These are phyloP conservation scores for Tilletiaria anomala DNA, from an alignment of 1,284 basidiomycete species.

Conservation along the genomic window DNA sequence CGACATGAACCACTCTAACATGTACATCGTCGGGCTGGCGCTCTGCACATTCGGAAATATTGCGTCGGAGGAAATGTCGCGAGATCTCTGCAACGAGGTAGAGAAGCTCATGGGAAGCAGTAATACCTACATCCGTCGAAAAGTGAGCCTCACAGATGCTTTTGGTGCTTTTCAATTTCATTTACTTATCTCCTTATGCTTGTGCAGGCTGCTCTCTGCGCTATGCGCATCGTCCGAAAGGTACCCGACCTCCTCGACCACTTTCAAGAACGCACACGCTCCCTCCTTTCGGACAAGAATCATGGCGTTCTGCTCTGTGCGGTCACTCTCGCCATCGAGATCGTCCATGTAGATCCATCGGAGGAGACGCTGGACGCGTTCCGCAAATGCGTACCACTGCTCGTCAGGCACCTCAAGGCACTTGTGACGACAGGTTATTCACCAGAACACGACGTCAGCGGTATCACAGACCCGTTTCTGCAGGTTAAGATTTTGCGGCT, in stretches of 20 bases:
- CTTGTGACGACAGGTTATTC: constrained; percentile 93
- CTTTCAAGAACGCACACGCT: constrained; percentile 74
- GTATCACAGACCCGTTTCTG: constrained; percentile 95
- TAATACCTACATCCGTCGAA: constrained; percentile 97
- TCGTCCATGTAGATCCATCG: constrained; percentile 61
- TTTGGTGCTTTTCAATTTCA: not conserved
- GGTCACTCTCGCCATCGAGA: constrained; percentile 86
- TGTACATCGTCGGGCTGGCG: constrained; percentile 94
- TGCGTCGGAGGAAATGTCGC: constrained; percentile 58
- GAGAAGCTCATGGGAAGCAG: constrained; percentile 93
- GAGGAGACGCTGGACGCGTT: constrained; percentile 64
- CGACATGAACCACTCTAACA: constrained; percentile 99
- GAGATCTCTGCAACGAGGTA: constrained; percentile 52
- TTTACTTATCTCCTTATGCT: not conserved
- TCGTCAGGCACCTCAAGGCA: constrained; percentile 89
- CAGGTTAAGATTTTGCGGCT: constrained; percentile 96
- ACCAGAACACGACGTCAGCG: constrained; percentile 97
- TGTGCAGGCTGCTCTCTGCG: constrained; percentile 76
- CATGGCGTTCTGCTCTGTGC: constrained; percentile 89
- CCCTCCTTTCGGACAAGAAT: constrained; percentile 84
- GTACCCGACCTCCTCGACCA: constrained; percentile 93
- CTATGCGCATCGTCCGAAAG: constrained; percentile 87
- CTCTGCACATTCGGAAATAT: constrained; percentile 98
- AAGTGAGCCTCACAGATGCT: constrained; percentile 47
- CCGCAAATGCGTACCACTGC: constrained; percentile 76